These are phyloP conservation scores for Teratosphaeria pseudoeucalypti DNA, from an alignment of 2,329 filamentous ascomycete genomes.

Conservation along the genomic window DNA sequence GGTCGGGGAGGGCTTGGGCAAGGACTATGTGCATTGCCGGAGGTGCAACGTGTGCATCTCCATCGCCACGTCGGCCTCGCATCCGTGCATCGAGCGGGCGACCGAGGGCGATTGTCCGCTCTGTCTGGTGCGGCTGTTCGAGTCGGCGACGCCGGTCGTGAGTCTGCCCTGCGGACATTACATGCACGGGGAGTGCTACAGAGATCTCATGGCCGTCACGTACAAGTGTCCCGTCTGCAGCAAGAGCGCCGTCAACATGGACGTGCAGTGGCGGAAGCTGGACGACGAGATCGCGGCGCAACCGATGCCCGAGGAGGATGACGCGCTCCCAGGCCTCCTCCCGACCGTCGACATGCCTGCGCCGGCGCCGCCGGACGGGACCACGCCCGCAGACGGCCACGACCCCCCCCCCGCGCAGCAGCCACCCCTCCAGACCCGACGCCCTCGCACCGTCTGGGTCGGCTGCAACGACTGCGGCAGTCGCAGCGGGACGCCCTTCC, in stretches of 20 bases:
- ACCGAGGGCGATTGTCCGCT: constrained; percentile 96
- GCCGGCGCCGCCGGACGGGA: constrained; percentile 36
- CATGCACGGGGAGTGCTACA: constrained; percentile 83
- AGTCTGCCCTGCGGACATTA: constrained; percentile 95
- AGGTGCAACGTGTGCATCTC: constrained; percentile 91
- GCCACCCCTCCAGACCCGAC: constrained; percentile 3
- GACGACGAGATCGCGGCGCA: constrained; percentile 79
- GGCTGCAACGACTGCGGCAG: constrained; percentile 92
- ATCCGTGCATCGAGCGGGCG: constrained; percentile 88
- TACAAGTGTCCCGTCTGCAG: constrained; percentile 97
- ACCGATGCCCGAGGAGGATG: constrained; percentile 63
- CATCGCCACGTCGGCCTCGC: constrained; percentile 71
- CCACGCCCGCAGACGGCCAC: constrained; percentile 18
- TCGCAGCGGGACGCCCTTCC: constrained; percentile 76
- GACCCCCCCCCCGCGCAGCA: not conserved
- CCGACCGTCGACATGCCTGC: constrained; percentile 3
- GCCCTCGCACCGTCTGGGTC: constrained; percentile 54
- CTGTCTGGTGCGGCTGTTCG: constrained; percentile 94
- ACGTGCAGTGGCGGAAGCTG: constrained; percentile 81
- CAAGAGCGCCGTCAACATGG: constrained; percentile 96
- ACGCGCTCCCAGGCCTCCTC: constrained; percentile 21
- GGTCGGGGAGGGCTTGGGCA: constrained; percentile 79
- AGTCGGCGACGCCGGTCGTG: constrained; percentile 74
- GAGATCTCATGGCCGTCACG: constrained; percentile 75
- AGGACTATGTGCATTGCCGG: constrained; percentile 98